These are phyloP conservation scores for Epichloe bromicola DNA, from an alignment of 2,329 filamentous ascomycete genomes.

Conservation along the genomic window DNA sequence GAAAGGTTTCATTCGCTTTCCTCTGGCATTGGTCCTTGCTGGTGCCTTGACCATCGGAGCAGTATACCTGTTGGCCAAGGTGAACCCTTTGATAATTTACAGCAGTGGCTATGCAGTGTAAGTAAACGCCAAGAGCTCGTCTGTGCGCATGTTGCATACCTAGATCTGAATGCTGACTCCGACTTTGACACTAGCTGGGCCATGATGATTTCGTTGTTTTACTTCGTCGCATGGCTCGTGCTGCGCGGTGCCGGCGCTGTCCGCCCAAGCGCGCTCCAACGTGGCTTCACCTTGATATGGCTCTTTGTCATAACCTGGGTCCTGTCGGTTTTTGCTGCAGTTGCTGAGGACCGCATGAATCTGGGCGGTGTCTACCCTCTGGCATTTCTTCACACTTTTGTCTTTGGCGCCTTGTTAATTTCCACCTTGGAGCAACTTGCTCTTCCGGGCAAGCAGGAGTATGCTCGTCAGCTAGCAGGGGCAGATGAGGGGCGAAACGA, in stretches of 20 bases:
- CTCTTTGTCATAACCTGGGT: conserved; percentile 65
- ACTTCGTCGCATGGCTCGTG: conserved; percentile 71
- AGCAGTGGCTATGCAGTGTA: conserved; percentile 71
- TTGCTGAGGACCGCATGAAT: conserved; percentile 62
- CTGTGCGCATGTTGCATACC: neutral
- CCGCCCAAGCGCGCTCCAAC: conserved; percentile 74
- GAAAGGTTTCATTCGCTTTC: conserved; percentile 75
- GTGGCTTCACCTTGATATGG: conserved; percentile 74
- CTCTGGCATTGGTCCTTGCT: conserved; percentile 58
- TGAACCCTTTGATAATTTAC: conserved; percentile 86
- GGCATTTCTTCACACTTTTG: conserved; percentile 63
- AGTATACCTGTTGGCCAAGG: conserved; percentile 62
- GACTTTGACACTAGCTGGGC: conserved; percentile 42
- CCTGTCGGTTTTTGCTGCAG: conserved; percentile 56
- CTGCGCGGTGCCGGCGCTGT: conserved; percentile 65
- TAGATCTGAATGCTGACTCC: conserved; percentile 8
- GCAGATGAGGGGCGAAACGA: conserved; percentile 29
- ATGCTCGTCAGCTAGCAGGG: conserved; percentile 44
- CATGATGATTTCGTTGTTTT: conserved; percentile 73
- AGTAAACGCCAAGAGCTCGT: conserved; percentile 10
- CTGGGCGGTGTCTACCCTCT: conserved; percentile 69
- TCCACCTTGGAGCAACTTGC: conserved; percentile 70
- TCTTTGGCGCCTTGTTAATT: conserved; percentile 63
- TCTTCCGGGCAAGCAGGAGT: conserved; percentile 58
- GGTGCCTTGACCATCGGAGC: conserved; percentile 56